Base-by-base conservation (phyloP, 768 basidiomycete species). In the Tulasnella sp. region DNA sequence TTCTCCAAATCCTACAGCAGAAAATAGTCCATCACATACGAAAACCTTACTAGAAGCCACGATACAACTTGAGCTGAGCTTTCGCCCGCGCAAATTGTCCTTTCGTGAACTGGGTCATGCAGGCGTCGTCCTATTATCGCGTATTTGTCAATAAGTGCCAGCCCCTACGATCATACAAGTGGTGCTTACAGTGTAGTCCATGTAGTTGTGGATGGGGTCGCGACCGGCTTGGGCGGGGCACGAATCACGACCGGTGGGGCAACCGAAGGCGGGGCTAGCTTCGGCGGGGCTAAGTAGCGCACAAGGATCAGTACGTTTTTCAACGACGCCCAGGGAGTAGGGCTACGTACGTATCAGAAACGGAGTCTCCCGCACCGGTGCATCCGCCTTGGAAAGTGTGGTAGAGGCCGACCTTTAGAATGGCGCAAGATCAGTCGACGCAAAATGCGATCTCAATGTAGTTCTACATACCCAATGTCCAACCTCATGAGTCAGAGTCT, bases 381-480 rank as follows among this genome's bases (percentile, higher is more conserved):
- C 65, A 66, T 21, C 62, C 63, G 27, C 65, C 72, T 64, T 72
- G 66, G 65, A 74, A 75, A 3, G 71, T 72, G 63, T 74, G 72
- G 60, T 69, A 70, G 14, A 72, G 63, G 6, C 72, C 72, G 12
- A 69, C n/a, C n/a, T n/a, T n/a, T n/a, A n/a, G n/a, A n/a, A n/a
- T n/a, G n/a, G n/a, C n/a, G n/a, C n/a, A n/a, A n/a, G n/a, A n/a
- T n/a, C n/a, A n/a, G n/a, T n/a, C n/a, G n/a, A n/a, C n/a, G n/a
- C n/a, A n/a, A n/a, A n/a, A n/a, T n/a, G n/a, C n/a, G n/a, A n/a
- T n/a, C n/a, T n/a, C n/a, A n/a, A n/a, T n/a, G n/a, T n/a, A n/a
- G n/a, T n/a, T n/a, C n/a, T n/a, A n/a, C n/a, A n/a, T n/a, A n/a
- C 62, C 72, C 70, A 72, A 57, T 72, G 71, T 6, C 72, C 72